Evolutionary conservation across 2,329 filamentous ascomycete genomes (phyloP), one percentile per base, ranked within the genome.

Genomic region (Ophiocordyceps camponoti-rufipedis): DNA sequence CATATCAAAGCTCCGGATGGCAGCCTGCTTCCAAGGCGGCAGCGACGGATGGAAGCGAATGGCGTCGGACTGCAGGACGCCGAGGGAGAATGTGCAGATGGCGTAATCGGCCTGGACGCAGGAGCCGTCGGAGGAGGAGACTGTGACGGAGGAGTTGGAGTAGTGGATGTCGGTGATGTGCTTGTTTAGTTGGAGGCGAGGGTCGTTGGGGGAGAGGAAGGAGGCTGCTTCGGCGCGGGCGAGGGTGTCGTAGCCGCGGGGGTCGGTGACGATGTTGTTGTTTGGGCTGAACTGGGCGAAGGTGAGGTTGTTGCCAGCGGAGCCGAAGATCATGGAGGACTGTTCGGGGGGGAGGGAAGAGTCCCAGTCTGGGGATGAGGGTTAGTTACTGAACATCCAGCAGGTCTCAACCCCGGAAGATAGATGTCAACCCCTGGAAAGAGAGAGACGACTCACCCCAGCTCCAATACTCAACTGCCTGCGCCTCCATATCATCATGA

Each of bases 71-170:
- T 84, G 80, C 1, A 84, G 62, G 0, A 84, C 79, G 1, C 80
- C 80, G 0, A 84, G 59, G 0, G 76, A 80, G 56, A 85, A 82
- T 0, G 79, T 84, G 52, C 69, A 72, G 48, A 84, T 71, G 1
- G 78, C 79, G 50, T 79, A 78, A 7, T 72, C 69, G 1, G 78
- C 77, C 42, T 66, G 57, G 18, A 80, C 61, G 50, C 77, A 80
- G 45, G 59, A 67, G 2, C 72, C 75, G 46, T 77, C 69, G 2
- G 66, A 58, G 28, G 67, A 71, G 43, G 64, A 57, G 11, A 82
- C 59, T 1, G 62, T 72, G 2, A 82, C 75, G 3, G 70, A 69
- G 1, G 66, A 52, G 4, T 67, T 54, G 0, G 64, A 64, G 54
- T 80, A 78, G 5, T 62, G 58, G 31, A 83, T 66, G 2, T 68